Conservation (phyloP, 495 filamentous ascomycete genomes). For the Penicillium coprophilum region DNA sequence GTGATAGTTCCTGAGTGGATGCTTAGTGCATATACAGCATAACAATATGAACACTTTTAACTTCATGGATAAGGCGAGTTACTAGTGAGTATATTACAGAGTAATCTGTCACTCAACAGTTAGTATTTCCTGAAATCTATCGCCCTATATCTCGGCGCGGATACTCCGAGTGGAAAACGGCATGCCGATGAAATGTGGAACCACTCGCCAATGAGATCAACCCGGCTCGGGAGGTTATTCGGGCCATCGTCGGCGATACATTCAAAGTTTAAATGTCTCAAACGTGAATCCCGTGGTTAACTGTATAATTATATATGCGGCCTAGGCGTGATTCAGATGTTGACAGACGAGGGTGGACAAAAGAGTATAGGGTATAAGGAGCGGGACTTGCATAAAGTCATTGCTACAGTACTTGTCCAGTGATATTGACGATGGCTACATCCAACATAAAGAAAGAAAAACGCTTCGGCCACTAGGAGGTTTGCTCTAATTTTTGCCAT, state of each 20-base stretch:
- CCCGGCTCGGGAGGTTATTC: slow-evolving; percentile 21
- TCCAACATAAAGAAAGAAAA: neutral
- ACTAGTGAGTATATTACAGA: too few species aligned
- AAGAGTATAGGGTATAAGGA: neutral
- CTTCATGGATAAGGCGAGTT: neutral
- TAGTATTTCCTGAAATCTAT: neutral
- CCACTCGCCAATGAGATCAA: neutral
- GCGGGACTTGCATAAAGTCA: neutral
- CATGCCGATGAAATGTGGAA: slow-evolving; percentile 14
- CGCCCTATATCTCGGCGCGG: neutral
- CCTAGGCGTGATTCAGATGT: neutral
- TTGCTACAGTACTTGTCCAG: neutral
- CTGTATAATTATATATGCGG: neutral
- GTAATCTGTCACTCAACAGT: neutral
- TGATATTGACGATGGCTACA: neutral
- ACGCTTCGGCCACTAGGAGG: neutral
- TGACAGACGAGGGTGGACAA: neutral
- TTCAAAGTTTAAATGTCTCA: slow-evolving; percentile 14
- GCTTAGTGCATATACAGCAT: neutral
- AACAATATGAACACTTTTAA: neutral
- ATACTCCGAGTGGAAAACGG: slow-evolving; percentile 1
- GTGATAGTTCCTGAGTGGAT: neutral
- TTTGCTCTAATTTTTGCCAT: neutral
- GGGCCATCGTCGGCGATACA: slow-evolving; percentile 23
- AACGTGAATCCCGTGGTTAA: neutral